Evolutionary conservation across 2,329 filamentous ascomycete species (phyloP).

Genomic region (Trichoderma pleuroti): DNA sequence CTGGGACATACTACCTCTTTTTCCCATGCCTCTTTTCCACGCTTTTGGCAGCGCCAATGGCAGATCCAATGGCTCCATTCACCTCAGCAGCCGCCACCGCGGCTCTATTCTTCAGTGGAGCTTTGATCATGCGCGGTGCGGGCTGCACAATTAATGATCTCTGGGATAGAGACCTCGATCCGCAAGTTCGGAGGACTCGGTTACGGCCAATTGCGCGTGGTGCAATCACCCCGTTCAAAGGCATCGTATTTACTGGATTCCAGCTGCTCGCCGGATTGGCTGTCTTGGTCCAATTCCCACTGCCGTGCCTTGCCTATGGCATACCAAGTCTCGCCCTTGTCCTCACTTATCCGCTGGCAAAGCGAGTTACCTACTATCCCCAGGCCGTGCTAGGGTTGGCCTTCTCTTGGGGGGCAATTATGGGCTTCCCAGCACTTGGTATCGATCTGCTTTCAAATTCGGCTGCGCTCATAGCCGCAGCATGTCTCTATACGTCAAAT

Average conservation of each 20-base stretch:
- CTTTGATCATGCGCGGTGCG: constrained; percentile 80
- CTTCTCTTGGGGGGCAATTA: constrained; percentile 84
- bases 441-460: constrained; percentile 66
- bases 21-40: constrained; percentile 84
- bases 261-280: constrained; percentile 72
- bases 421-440: constrained; percentile 82
- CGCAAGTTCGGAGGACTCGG: constrained; percentile 71
- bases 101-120: constrained; percentile 69
- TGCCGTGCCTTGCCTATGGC: constrained; percentile 70
- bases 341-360: constrained; percentile 74
- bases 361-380: constrained; percentile 82
- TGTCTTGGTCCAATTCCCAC: constrained; percentile 72
- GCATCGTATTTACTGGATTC: constrained; percentile 67
- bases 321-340: constrained; percentile 73
- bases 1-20: constrained; percentile 80
- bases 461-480: constrained; percentile 62
- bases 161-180: constrained; percentile 84
- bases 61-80: constrained; percentile 57
- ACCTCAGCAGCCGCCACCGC: constrained; percentile 61
- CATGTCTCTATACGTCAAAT: constrained; percentile 71
- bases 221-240: constrained; percentile 69
- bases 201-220: constrained; percentile 77
- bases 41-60: constrained; percentile 70
- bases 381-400: constrained; percentile 79
- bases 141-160: constrained; percentile 89